Evolutionary conservation across 352 stramenopile genomes (phyloP), one percentile per base, ranked within the genome.

Genomic region (Globisporangium mamillatum): DNA sequence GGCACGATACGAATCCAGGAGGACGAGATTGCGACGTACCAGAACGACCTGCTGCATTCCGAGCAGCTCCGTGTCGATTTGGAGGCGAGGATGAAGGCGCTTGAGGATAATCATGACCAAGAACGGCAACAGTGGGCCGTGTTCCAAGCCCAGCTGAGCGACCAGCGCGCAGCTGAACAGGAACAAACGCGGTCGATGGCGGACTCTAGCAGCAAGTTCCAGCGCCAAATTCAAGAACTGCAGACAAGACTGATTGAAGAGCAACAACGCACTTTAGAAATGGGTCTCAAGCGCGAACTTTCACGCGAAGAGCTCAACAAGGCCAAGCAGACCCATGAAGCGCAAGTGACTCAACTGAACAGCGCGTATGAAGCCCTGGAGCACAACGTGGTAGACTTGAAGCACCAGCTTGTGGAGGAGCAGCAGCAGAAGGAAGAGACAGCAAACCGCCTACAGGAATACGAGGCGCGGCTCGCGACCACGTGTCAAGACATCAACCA

Each of bases 401-500:
- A 75, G 32, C 36, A 44, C 6, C 66, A 76, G n/a, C 74, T 91
- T 4, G 60, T 74, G 50, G 69, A 80, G 3, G 80, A 89, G 56
- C 78, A 90, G 56, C 69, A 44, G 0, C 77, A 91, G 58, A 75
- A 82, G 3, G 80, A 90, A 59, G 86, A 95, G 12, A 90, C 82
- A 4, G 86, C 85, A 0, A 82, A 75, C 36, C 78, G 81, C 1
- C 70, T 93, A 6, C 80, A 92, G 58, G 84, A 94, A 52, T 93
- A 95, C 54, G 88, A 94, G 57, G 67, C 71, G 20, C 76, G 80
- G 0, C 89, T 95, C 50, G 83, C 75, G 2, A 91, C 74, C 38
- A 93, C 86, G 25, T 92, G 85, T 16, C 67, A 77, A 22, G 88
- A 82, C 5, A 94, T 95, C 48, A 81, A 78, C 12, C 75, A 89